Percentiles rank a stretch among this genome's conserved stretches.
Conservation (phyloP, 2,329 filamentous ascomycete genomes). For the Teratosphaeria pseudoeucalypti region DNA sequence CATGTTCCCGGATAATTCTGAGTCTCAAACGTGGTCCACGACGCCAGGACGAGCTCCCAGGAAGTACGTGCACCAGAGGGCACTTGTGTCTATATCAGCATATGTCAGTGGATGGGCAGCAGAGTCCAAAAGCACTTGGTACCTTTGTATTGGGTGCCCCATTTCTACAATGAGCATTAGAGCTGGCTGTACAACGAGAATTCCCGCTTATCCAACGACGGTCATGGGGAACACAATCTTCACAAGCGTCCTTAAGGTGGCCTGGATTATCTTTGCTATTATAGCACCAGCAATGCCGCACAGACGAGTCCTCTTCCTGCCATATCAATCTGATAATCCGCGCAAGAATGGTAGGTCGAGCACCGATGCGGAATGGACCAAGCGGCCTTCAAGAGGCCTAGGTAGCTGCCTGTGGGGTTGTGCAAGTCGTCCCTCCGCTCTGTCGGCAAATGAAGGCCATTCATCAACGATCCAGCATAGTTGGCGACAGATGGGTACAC, state of each 20-base stretch:
- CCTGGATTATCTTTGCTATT: slow-evolving; percentile 25
- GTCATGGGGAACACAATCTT: slow-evolving; percentile 11
- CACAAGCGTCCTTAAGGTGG: slow-evolving; percentile 15
- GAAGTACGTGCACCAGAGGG: slow-evolving; percentile 13
- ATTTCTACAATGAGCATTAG: slow-evolving; percentile 13
- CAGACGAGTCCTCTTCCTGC: slow-evolving; percentile 29
- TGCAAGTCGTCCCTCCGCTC: slow-evolving; percentile 35
- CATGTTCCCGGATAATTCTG: slow-evolving; percentile 10
- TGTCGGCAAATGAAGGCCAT: slow-evolving; percentile 34
- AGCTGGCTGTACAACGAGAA: slow-evolving; percentile 14
- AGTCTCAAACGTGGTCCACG: slow-evolving; percentile 13
- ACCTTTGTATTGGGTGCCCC: slow-evolving; percentile 11
- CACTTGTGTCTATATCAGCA: slow-evolving; percentile 3
- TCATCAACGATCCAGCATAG: slow-evolving; percentile 13
- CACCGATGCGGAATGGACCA: slow-evolving; percentile 31
- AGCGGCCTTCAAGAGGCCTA: slow-evolving; percentile 30
- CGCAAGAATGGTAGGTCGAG: slow-evolving; percentile 29
- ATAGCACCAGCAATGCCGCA: slow-evolving; percentile 24
- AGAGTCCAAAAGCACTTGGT: background rate
- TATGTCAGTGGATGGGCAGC: background rate
- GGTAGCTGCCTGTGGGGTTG: slow-evolving; percentile 20
- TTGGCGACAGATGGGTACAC: slow-evolving; percentile 29
- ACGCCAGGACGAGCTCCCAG: slow-evolving; percentile 12
- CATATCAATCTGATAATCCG: slow-evolving; percentile 30
- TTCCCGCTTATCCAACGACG: slow-evolving; percentile 12